These are phyloP conservation scores for Acacia confusa DNA, from an alignment of 306 rosid genomes.

Conservation along the genomic window DNA sequence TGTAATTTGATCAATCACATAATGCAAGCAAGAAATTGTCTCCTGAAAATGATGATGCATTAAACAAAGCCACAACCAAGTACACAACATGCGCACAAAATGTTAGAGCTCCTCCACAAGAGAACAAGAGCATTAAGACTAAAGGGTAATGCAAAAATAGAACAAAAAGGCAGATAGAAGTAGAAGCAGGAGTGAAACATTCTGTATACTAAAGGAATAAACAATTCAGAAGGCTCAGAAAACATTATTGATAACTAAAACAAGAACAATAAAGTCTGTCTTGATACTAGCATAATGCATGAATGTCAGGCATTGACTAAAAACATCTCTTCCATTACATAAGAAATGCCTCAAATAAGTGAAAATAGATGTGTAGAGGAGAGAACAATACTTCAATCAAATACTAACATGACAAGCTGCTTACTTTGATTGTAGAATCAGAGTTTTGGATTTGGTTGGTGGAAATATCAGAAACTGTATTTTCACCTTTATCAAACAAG, in stretches of 20 bases:
- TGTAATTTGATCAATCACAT: constrained; percentile 3
- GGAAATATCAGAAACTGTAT: constrained; percentile 31
- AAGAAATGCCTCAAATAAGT: background rate
- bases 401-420: background rate
- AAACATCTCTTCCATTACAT: background rate
- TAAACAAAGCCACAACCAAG: background rate
- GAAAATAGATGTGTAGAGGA: background rate
- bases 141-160: background rate
- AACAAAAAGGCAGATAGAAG: background rate
- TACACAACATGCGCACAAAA: background rate
- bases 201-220: background rate
- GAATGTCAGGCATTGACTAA: constrained; percentile 10
- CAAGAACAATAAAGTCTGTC: background rate
- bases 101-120: background rate
- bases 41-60: background rate
- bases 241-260: background rate
- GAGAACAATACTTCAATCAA: background rate
- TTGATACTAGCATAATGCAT: background rate
- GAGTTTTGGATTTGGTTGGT: constrained; percentile 29
- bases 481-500: constrained; percentile 15
- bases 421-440: constrained; percentile 42
- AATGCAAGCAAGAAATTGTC: background rate
- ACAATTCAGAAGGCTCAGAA: background rate
- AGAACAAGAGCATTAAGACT: background rate
- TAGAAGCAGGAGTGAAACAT: background rate